These are phyloP conservation scores for Ceratocystis cacaofunesta DNA, from an alignment of 2,329 filamentous ascomycete species.

Conservation along the genomic window DNA sequence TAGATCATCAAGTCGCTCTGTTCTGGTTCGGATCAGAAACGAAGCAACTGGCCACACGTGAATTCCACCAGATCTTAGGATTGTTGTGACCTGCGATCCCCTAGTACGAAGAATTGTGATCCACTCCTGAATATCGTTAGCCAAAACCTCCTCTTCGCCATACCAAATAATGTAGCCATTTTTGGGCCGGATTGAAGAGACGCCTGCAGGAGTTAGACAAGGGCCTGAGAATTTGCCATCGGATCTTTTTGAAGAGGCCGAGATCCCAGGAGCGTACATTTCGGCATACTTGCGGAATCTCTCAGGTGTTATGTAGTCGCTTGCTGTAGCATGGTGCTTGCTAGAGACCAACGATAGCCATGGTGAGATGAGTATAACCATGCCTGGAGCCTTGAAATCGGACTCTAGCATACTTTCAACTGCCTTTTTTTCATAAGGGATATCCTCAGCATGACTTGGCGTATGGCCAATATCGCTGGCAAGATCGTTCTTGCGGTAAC, in stretches of 20 bases:
- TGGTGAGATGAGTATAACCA: slow-evolving; percentile 63
- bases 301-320: slow-evolving; percentile 58
- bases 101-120: slow-evolving; percentile 21
- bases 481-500: slow-evolving; percentile 9
- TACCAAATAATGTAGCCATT: slow-evolving; percentile 56
- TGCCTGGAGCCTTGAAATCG: slow-evolving; percentile 23
- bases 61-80: slow-evolving; percentile 51
- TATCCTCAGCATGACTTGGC: background rate
- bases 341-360: slow-evolving; percentile 62
- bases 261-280: slow-evolving; percentile 39
- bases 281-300: slow-evolving; percentile 54
- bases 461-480: background rate
- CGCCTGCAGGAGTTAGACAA: background rate
- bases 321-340: slow-evolving; percentile 51
- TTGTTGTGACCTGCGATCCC: slow-evolving; percentile 38
- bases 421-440: background rate
- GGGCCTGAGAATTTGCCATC: background rate
- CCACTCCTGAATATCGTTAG: slow-evolving; percentile 50
- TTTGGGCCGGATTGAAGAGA: slow-evolving; percentile 29
- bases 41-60: slow-evolving; percentile 72
- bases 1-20: slow-evolving; percentile 39
- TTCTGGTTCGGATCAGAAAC: slow-evolving; percentile 36
- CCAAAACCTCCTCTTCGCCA: slow-evolving; percentile 65
- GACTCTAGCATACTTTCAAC: slow-evolving; percentile 5
- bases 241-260: background rate